Evolutionary conservation across 306 rosid species (phyloP).

Genomic region (Acacia confusa): DNA sequence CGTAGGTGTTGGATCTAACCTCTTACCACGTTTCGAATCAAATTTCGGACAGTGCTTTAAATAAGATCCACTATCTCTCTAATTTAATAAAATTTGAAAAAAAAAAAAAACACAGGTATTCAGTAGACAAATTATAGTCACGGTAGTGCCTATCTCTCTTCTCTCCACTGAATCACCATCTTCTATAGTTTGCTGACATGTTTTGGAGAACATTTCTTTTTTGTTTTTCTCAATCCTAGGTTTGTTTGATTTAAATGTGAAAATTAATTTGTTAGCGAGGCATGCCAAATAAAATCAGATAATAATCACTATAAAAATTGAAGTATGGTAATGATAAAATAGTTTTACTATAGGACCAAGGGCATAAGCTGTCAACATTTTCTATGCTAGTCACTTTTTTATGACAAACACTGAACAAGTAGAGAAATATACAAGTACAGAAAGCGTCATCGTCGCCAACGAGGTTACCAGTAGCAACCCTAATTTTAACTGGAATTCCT

Average conservation of each 20-base stretch:
- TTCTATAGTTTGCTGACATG: background rate
- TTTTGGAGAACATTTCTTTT: background rate
- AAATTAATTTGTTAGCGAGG: too few species aligned
- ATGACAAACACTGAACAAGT: background rate
- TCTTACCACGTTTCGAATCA: too few species aligned
- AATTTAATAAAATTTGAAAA: too few species aligned
- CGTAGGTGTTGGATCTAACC: too few species aligned
- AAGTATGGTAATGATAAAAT: background rate
- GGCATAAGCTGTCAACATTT: background rate
- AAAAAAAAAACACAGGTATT: too few species aligned
- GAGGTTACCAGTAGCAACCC: background rate
- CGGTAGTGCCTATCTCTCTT: too few species aligned
- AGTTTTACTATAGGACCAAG: background rate
- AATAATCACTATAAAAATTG: too few species aligned
- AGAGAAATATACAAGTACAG: background rate
- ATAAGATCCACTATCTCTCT: too few species aligned
- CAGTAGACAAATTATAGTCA: too few species aligned
- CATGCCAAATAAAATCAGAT: too few species aligned
- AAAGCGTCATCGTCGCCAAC: background rate
- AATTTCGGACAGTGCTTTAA: too few species aligned
- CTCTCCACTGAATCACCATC: background rate
- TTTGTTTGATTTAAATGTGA: background rate
- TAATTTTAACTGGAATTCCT: background rate
- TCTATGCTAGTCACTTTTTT: background rate
- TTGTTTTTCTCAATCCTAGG: background rate